Percentiles rank a stretch among this genome's conserved stretches.
Conservation (phyloP, 2,329 filamentous ascomycete genomes). For the Fusarium odoratissimum region DNA sequence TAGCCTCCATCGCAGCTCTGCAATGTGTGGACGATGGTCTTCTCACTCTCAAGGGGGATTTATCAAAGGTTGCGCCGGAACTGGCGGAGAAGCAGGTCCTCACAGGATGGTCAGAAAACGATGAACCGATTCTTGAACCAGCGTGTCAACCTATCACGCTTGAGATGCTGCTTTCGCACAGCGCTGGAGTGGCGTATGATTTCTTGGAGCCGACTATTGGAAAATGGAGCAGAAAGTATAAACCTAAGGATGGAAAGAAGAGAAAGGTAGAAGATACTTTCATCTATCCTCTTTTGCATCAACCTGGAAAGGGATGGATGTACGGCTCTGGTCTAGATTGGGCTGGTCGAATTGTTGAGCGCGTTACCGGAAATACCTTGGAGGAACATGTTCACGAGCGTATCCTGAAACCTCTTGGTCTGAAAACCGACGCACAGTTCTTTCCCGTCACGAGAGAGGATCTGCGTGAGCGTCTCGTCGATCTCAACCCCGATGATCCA, state of each 20-base stretch:
- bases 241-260: constrained; percentile 15
- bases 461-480: constrained; percentile 50
- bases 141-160: constrained; percentile 57
- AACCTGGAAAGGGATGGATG: constrained; percentile 63
- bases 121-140: constrained; percentile 52
- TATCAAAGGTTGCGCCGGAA: constrained; percentile 59
- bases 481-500: constrained; percentile 54
- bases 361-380: constrained; percentile 56
- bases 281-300: constrained; percentile 58
- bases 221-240: constrained; percentile 51
- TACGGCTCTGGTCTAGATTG: constrained; percentile 64
- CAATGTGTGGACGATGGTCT: constrained; percentile 65
- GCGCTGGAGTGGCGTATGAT: constrained; percentile 60
- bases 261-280: constrained; percentile 56
- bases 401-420: constrained; percentile 58
- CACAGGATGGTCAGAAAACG: constrained; percentile 57
- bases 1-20: constrained; percentile 64
- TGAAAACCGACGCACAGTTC: constrained; percentile 52
- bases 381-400: constrained; percentile 57
- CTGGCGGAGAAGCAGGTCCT: constrained; percentile 61
- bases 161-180: constrained; percentile 63
- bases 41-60: constrained; percentile 58
- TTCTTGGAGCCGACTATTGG: constrained; percentile 52
- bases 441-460: constrained; percentile 52
- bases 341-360: constrained; percentile 63